Evolutionary conservation across 768 basidiomycete genomes (phyloP).

Genomic region (Suillus subluteus): DNA sequence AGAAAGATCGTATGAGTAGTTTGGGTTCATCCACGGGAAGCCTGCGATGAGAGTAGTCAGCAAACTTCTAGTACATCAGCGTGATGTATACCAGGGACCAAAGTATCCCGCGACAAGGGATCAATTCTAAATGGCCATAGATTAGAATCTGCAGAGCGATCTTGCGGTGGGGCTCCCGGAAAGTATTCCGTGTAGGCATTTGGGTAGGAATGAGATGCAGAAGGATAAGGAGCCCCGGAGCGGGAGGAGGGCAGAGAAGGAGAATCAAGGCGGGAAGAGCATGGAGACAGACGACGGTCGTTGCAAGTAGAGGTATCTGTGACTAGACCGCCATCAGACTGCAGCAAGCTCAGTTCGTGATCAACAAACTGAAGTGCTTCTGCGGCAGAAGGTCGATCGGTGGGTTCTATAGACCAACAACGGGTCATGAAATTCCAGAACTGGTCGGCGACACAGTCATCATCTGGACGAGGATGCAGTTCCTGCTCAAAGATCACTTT

Average conservation of each 20-base stretch:
- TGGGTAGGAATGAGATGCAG: background rate
- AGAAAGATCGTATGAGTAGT: too few relatives aligned
- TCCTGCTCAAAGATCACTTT: background rate
- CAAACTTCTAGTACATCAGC: background rate
- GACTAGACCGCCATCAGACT: background rate
- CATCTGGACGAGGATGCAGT: background rate
- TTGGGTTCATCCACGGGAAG: too few relatives aligned
- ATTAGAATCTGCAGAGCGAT: background rate
- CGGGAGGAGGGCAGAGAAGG: background rate
- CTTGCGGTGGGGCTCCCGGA: background rate
- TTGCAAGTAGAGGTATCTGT: background rate
- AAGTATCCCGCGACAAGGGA: constrained; percentile 63
- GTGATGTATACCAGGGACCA: constrained; percentile 50
- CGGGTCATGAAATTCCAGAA: background rate
- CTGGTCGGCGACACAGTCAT: background rate
- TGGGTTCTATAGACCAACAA: background rate
- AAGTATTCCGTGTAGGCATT: background rate
- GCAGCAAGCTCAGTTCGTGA: background rate
- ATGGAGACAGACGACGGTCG: background rate
- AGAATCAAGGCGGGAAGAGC: too few relatives aligned
- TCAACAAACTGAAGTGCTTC: background rate
- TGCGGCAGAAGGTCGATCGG: background rate
- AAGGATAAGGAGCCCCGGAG: background rate
- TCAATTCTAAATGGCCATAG: constrained; percentile 21
- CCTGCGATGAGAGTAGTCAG: too few relatives aligned